phyloP scores from a whole-genome alignment of 345 rosid genomes.

The Bruguiera gymnorhiza region DNA sequence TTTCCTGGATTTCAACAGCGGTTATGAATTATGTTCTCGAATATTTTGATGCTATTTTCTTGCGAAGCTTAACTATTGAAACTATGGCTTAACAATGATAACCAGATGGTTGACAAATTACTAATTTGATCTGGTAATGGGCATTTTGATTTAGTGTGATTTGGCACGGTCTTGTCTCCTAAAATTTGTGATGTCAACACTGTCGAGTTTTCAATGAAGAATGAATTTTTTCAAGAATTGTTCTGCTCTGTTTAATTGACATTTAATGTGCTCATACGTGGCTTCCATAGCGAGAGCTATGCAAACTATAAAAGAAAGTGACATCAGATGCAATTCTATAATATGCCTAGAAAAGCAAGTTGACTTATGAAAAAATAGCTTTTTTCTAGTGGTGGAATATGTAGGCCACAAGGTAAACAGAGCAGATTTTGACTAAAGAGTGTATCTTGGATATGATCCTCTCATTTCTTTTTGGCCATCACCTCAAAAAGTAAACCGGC shows the following conservation, averaged over 20 bases:
- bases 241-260: no score
- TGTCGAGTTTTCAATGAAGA: no score
- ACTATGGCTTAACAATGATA: background rate
- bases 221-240: no score
- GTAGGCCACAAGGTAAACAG: background rate
- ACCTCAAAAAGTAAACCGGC: constrained; percentile 19
- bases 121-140: no score
- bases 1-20: background rate
- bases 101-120: no score
- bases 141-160: no score
- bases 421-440: constrained; percentile 3
- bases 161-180: no score
- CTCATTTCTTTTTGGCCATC: constrained; percentile 1
- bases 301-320: background rate
- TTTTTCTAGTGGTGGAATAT: background rate
- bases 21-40: background rate
- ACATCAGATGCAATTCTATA: background rate
- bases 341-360: background rate
- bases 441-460: constrained; percentile 5
- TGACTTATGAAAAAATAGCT: background rate
- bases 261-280: no score
- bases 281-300: no score
- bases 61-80: background rate
- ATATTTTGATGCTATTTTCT: background rate
- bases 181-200: no score